Evolutionary conservation across 192 early-diverging fungal genomes (phyloP).

Genomic region (Entophlyctis luteolus): DNA sequence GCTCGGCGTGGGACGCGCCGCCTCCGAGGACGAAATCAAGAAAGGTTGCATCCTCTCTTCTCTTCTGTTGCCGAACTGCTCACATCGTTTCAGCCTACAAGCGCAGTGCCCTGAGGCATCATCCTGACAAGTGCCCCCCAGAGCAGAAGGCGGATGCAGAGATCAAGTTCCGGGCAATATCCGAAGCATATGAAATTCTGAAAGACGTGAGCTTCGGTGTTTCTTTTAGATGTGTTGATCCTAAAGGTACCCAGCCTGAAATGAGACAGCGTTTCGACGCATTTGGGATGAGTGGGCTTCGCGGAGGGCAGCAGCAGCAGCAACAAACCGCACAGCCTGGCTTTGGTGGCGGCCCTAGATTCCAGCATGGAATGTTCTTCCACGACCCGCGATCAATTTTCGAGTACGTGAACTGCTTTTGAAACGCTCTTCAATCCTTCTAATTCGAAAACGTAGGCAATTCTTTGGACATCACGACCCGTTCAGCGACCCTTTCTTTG

Average conservation of each 20-base stretch:
- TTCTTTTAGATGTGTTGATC: neutral
- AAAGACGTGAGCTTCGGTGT: constrained; percentile 10
- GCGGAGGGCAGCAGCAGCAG: neutral
- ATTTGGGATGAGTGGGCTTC: constrained; percentile 14
- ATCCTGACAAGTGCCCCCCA: constrained; percentile 22
- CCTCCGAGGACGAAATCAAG: constrained; percentile 28
- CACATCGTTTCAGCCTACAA: constrained; percentile 9
- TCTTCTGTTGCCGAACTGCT: neutral
- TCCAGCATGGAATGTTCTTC: constrained; percentile 5
- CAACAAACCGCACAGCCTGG: neutral
- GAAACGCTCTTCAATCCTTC: too few species aligned
- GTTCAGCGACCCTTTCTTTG: constrained; percentile 1
- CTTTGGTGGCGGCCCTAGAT: neutral
- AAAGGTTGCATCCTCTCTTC: constrained; percentile 8
- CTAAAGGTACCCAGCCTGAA: neutral
- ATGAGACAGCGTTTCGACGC: constrained; percentile 14
- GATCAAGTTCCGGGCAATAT: constrained; percentile 8
- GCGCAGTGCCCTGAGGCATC: constrained; percentile 4
- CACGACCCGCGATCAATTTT: constrained; percentile 18
- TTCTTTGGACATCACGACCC: constrained; percentile 17
- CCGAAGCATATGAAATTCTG: constrained; percentile 29
- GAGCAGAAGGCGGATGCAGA: constrained; percentile 14
- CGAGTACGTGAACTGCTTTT: constrained; percentile 10
- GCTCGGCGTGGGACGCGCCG: constrained; percentile 8
- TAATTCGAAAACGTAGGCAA: constrained; percentile 18